Evolutionary conservation across 768 basidiomycete genomes (phyloP).

Genomic region (Suillus fuscotomentosus): DNA sequence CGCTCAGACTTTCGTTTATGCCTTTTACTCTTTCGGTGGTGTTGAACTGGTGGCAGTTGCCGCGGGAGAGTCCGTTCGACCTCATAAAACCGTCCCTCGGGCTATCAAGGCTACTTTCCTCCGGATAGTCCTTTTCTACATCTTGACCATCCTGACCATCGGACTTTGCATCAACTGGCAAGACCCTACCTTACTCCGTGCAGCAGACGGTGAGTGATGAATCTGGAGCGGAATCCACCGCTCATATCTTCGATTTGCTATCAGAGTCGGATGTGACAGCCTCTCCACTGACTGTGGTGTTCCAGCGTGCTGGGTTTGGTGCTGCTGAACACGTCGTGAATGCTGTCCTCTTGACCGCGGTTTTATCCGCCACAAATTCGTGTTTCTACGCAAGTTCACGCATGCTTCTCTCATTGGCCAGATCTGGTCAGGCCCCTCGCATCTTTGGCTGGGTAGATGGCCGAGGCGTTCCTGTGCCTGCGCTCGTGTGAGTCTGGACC

Average conservation of each 20-base stretch:
- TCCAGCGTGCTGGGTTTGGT: constrained; percentile 61
- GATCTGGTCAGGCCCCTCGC: constrained; percentile 61
- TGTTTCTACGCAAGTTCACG: constrained; percentile 68
- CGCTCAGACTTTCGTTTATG: constrained; percentile 61
- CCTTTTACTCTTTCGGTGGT: constrained; percentile 69
- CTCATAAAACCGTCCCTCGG: constrained; percentile 59
- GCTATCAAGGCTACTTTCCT: constrained; percentile 71
- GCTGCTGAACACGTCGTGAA: constrained; percentile 63
- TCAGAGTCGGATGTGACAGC: constrained; percentile 50
- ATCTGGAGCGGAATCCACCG: not conserved
- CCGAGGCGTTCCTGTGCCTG: constrained; percentile 61
- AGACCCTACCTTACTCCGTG: constrained; percentile 50
- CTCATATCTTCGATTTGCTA: not conserved
- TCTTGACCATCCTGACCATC: constrained; percentile 63
- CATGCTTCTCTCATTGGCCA: constrained; percentile 60
- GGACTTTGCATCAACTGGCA: constrained; percentile 63
- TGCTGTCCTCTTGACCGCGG: constrained; percentile 64
- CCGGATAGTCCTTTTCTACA: constrained; percentile 63
- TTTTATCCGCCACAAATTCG: constrained; percentile 62
- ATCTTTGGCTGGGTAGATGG: constrained; percentile 65
- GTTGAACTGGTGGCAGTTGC: constrained; percentile 72
- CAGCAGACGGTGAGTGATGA: constrained; percentile 38
- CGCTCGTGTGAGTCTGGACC: constrained; percentile 43
- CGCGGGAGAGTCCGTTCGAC: constrained; percentile 67
- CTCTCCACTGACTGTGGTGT: constrained; percentile 64